Conservation (phyloP, 78 protist genomes). For the Thecamonas trahens region DNA sequence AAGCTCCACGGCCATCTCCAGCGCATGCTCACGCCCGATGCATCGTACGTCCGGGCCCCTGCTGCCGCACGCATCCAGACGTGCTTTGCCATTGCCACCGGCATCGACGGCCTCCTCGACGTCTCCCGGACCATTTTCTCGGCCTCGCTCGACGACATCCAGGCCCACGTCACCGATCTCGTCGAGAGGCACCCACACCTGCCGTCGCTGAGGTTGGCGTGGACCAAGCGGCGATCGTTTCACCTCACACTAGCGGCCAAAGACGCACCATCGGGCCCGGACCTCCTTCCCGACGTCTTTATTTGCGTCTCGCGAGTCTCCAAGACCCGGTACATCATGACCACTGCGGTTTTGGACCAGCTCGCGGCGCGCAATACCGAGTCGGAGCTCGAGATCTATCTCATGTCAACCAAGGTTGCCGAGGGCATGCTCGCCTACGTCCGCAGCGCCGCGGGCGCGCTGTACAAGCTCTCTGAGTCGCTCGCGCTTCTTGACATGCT, state of each 20-base stretch:
- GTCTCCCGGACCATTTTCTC: neutral
- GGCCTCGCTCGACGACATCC: neutral
- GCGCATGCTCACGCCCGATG: neutral
- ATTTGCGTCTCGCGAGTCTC: neutral
- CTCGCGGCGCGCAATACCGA: neutral
- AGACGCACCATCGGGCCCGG: neutral
- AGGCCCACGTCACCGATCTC: neutral
- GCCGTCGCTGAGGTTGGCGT: neutral
- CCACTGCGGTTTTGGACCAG: constrained; percentile 7
- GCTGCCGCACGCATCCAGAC: neutral
- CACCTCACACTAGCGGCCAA: neutral
- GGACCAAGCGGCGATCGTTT: neutral
- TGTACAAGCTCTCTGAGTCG: constrained; percentile 2
- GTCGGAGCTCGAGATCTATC: constrained; percentile 1
- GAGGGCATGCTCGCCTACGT: neutral
- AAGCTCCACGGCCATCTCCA: neutral
- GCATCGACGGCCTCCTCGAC: constrained; percentile 13
- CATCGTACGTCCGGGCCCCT: neutral
- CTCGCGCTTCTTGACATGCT: constrained; percentile 24
- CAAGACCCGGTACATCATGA: neutral
- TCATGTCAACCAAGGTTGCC: neutral
- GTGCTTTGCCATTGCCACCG: constrained; percentile 6
- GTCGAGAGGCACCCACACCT: neutral
- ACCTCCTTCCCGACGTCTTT: neutral
- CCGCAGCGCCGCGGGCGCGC: neutral